Evolutionary conservation across 257 asterid genomes (phyloP), one percentile per base, ranked within the genome.

Genomic region (Solanum tarapatanum): DNA sequence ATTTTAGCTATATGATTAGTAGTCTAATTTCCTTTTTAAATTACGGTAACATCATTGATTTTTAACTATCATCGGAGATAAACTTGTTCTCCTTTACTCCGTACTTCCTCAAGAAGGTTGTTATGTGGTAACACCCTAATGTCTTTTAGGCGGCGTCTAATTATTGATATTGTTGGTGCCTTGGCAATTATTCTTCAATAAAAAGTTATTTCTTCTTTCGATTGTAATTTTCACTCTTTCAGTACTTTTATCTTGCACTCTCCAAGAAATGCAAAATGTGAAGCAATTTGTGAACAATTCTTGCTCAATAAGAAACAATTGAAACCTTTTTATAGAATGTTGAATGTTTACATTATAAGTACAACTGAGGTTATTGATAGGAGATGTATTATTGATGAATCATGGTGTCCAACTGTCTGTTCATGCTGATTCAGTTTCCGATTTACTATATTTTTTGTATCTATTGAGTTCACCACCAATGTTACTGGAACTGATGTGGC

Each of bases 21-120:
- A 32, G 41, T 86, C 45, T 90, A 89, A 23, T 74, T 68, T 86
- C 83, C 4, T 87, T 64, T 12, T 72, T 55, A 83, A 74, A 10
- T 58, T 66, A 21, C 43, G 35, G 26, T 28, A 9, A 76, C 43
- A 30, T 41, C 39, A 37, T 86, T 58, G 35, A 72, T 16, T 85
- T 80, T 87, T 84, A 88, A 87, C 75, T 17, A 48, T 48, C 43
- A 30, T 77, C 86, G 96, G 98, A 95, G 98, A 95, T 91, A 92
- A 91, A 87, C 98, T 95, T 94, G 93, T 93, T 94, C 98, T 95
- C 98, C 98, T 89, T 24, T 86, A 69, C 86, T 70, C 88, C 85
- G 17, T 28, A 82, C 85, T 45, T 82, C 85, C 85, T 82, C 41
- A 10, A 82, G 69, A 62, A 82, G 69, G 69, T 45, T 16, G 69